Base-by-base conservation (phyloP, 345 rosid genomes). In the Zanthoxylum bungeanum region DNA sequence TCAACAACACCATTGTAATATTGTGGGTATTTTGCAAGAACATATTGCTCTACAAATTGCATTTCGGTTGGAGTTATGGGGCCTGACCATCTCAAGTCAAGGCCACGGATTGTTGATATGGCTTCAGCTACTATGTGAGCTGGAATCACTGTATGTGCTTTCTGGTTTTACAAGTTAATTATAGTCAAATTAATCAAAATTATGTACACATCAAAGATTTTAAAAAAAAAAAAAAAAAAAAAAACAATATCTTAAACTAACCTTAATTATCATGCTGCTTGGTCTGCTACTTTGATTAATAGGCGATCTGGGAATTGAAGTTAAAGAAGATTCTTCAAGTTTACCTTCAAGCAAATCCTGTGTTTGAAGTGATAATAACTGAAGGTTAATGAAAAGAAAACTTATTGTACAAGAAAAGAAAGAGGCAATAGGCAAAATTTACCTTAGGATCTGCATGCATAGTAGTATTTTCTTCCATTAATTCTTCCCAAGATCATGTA, bases 51-150 rank as follows among this genome's bases (percentile, higher is more conserved):
- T 19, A 89, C 91, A 49, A 82, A 87, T 37, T 76, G 82, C 87
- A 87, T 87, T 79, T 89, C 94, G 5, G 72, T 75, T 0, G 84
- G 88, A 0, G 94, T 89, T 60, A 87, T 89, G 3, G 94, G 90
- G 5, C 87, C 90, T 4, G 91, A 89, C 88, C 94, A 89, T 69
- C 94, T 77, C 24, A 89, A 82, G 79, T 81, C 91, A 34, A 89
- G 82, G 4, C 91, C 87, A 0, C 74, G 78, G 42, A 87, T 72
- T 0, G 89, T 83, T 9, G 87, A 81, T 47, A 87, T 87, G 53
- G 91, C 91, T 76, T 85, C 91, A 8, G 88, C 91, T 44, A 87
- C 70, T 24, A 87, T 14, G 69, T 87, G 82, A 19, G 91, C 87
- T 17, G 91, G 91, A 46, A 86, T 80, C 65, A 86, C 59, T 0